phyloP scores from a whole-genome alignment of 148 eudicot genomes.

The Bassia scoparia region DNA sequence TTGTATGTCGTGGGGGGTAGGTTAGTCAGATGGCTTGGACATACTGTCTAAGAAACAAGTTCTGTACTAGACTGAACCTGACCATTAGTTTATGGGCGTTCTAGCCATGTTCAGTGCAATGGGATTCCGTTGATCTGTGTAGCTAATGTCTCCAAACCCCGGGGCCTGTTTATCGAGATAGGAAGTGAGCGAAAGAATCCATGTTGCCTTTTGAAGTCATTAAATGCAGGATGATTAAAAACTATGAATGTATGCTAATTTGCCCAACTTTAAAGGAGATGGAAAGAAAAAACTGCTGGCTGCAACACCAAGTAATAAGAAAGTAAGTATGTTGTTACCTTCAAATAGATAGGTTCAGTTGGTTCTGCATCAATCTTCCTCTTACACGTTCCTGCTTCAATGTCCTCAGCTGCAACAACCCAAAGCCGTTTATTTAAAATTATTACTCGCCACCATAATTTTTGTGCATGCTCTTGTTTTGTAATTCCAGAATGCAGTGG shows the following conservation, averaged over 20 bases:
- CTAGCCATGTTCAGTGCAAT: conserved; percentile 48
- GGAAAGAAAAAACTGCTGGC: not conserved
- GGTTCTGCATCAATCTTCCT: conserved; percentile 72
- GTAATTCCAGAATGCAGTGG: not conserved
- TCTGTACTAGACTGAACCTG: conserved; percentile 84
- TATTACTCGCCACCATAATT: not conserved
- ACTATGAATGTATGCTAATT: conserved; percentile 13
- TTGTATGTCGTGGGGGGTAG: not conserved
- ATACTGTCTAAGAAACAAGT: conserved; percentile 44
- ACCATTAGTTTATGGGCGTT: conserved; percentile 30
- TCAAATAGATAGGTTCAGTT: conserved; percentile 75
- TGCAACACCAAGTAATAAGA: conserved; percentile 7
- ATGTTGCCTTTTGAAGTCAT: conserved; percentile 4
- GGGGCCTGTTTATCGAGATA: conserved; percentile 48
- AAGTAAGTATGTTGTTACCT: conserved; percentile 41
- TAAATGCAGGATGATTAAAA: conserved; percentile 21
- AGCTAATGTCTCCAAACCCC: conserved; percentile 38
- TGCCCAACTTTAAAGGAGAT: conserved; percentile 7
- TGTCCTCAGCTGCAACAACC: conserved; percentile 70
- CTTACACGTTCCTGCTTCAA: conserved; percentile 66
- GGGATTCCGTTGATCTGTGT: conserved; percentile 40
- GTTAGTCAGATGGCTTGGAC: conserved; percentile 47
- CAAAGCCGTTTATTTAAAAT: not conserved
- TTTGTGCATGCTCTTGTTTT: not conserved
- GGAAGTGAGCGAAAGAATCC: conserved; percentile 32